phyloP scores from a whole-genome alignment of 2,329 filamentous ascomycete species.

The Fusarium chuoi region DNA sequence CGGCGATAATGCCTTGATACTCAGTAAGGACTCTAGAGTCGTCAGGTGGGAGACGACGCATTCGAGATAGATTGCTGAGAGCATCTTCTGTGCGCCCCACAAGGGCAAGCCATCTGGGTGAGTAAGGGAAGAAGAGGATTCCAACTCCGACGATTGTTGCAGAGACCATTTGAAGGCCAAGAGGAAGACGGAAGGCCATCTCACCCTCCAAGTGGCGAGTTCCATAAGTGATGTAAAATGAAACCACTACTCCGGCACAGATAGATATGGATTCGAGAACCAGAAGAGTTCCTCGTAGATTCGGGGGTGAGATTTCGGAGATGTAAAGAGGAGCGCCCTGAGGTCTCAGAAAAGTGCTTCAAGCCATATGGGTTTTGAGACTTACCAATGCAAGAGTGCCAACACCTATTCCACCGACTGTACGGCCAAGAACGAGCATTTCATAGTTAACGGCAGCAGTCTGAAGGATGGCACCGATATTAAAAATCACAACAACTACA shows the following conservation, averaged over 20 bases:
- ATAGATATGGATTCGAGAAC: conserved; percentile 57
- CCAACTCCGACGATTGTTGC: conserved; percentile 41
- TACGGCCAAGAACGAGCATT: conserved; percentile 37
- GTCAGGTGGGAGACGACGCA: conserved; percentile 66
- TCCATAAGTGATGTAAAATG: conserved; percentile 65
- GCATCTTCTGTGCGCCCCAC: conserved; percentile 74
- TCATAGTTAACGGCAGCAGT: conserved; percentile 32
- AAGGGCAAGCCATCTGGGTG: conserved; percentile 75
- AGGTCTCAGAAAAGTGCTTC: neutral
- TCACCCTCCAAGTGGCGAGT: conserved; percentile 46
- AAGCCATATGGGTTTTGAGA: conserved; percentile 25
- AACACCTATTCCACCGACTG: conserved; percentile 55
- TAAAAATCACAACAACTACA: conserved; percentile 39
- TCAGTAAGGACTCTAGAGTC: conserved; percentile 70
- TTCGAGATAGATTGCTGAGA: conserved; percentile 62
- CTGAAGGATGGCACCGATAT: conserved; percentile 39
- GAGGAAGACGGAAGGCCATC: conserved; percentile 46
- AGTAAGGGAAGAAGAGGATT: neutral
- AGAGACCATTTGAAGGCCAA: conserved; percentile 62
- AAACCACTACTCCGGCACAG: conserved; percentile 55
- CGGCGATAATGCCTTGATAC: conserved; percentile 66
- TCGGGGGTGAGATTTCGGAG: conserved; percentile 60
- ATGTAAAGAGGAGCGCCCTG: conserved; percentile 57
- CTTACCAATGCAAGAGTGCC: conserved; percentile 54
- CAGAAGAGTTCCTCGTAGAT: conserved; percentile 59